These are phyloP conservation scores for Ligustrum vulgare DNA, from an alignment of 257 asterid species.

Conservation along the genomic window DNA sequence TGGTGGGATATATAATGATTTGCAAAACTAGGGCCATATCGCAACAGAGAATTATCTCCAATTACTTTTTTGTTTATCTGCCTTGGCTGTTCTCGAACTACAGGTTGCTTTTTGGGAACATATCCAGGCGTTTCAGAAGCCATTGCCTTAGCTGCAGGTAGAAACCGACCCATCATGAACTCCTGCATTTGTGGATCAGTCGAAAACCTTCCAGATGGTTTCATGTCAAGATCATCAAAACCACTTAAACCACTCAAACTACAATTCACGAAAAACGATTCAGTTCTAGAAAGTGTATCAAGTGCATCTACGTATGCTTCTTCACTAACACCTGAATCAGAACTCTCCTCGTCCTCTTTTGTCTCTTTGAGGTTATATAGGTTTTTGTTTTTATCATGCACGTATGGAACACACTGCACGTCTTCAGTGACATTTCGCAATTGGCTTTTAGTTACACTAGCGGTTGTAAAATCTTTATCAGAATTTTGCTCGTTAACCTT, in stretches of 20 bases:
- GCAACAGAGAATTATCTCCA: slow-evolving; percentile 56
- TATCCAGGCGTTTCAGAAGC: slow-evolving; percentile 61
- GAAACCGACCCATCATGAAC: slow-evolving; percentile 82
- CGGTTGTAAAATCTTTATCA: slow-evolving; percentile 21
- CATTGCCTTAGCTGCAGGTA: slow-evolving; percentile 94
- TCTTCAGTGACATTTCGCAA: slow-evolving; percentile 5
- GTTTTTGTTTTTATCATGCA: slow-evolving; percentile 22
- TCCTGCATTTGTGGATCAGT: slow-evolving; percentile 53
- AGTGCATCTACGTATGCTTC: slow-evolving; percentile 70
- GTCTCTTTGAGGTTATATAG: slow-evolving; percentile 26
- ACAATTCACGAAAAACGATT: slow-evolving; percentile 68
- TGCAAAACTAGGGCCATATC: slow-evolving; percentile 80
- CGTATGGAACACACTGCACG: slow-evolving; percentile 9
- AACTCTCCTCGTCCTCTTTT: slow-evolving; percentile 29
- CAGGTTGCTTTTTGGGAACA: slow-evolving; percentile 48
- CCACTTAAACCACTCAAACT: slow-evolving; percentile 71
- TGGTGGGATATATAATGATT: slow-evolving; percentile 36
- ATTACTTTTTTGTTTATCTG: slow-evolving; percentile 34
- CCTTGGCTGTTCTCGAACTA: slow-evolving; percentile 37
- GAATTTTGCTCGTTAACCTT: slow-evolving; percentile 36
- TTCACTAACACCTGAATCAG: slow-evolving; percentile 47
- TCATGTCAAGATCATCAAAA: slow-evolving; percentile 42
- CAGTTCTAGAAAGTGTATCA: slow-evolving; percentile 66
- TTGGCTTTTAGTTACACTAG: slow-evolving; percentile 20
- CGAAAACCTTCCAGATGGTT: slow-evolving; percentile 29